A percentile compares a stretch with the other conserved stretches of the same genome.
These are phyloP conservation scores for Auxenochlorella pyrenoidosa DNA, from an alignment of 139 green algal species.

Conservation along the genomic window DNA sequence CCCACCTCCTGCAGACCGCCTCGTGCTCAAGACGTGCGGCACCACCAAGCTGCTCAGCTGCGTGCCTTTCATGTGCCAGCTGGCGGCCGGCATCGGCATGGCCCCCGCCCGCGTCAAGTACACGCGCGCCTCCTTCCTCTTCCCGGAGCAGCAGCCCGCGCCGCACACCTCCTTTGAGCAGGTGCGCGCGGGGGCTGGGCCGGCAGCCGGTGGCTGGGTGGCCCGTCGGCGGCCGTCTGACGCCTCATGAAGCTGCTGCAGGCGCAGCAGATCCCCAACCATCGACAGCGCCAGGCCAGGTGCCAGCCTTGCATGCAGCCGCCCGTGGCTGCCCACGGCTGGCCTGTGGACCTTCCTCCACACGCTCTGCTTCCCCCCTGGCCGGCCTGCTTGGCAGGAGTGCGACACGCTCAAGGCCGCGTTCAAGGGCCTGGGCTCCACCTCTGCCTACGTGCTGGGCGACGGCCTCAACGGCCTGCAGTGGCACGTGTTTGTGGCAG, in stretches of 20 bases:
- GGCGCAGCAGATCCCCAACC: background rate
- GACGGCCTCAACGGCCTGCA: constrained; percentile 82
- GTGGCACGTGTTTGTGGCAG: constrained; percentile 95
- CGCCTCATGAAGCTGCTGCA: too few species aligned
- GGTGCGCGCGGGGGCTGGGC: background rate
- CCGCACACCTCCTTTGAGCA: constrained; percentile 40
- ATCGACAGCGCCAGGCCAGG: too few species aligned
- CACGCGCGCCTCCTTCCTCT: constrained; percentile 94
- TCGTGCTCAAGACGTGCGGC: constrained; percentile 99
- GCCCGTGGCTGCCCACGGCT: background rate
- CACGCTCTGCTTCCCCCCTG: background rate
- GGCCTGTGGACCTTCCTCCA: background rate
- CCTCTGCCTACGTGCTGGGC: constrained; percentile 87
- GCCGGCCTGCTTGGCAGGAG: constrained; percentile 58
- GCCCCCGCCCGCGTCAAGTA: constrained; percentile 80
- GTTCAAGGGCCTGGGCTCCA: constrained; percentile 76
- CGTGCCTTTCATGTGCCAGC: constrained; percentile 82
- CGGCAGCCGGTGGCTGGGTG: too few species aligned
- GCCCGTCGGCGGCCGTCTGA: too few species aligned
- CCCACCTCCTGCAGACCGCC: constrained; percentile 29
- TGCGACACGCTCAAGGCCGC: constrained; percentile 71
- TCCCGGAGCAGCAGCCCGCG: constrained; percentile 85
- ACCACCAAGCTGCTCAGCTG: constrained; percentile 92
- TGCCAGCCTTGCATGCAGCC: background rate
- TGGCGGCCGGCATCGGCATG: constrained; percentile 73